Percentiles rank a stretch among this genome's conserved stretches.
Conservation (phyloP, 441 rosid genomes). For the Pelargonium cotyledonis region DNA sequence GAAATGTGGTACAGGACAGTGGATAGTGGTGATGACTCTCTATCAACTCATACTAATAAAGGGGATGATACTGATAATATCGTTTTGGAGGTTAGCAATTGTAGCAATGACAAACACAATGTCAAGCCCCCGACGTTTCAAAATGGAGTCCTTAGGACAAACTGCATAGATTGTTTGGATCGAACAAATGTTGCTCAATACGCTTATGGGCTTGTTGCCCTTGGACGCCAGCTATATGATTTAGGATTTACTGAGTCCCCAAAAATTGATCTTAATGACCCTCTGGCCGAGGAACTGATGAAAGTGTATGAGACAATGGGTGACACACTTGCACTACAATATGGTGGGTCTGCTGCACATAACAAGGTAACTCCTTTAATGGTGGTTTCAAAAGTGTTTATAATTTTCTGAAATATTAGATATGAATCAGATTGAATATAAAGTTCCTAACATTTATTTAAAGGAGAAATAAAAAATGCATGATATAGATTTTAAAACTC, state of each 20-base stretch:
- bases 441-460: neutral
- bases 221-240: slow-evolving; percentile 83
- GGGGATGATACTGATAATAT: slow-evolving; percentile 38
- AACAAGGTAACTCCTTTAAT: slow-evolving; percentile 58
- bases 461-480: neutral
- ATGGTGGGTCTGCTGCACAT: slow-evolving; percentile 99
- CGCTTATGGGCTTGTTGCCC: slow-evolving; percentile 96
- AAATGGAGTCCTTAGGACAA: slow-evolving; percentile 90
- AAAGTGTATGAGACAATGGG: slow-evolving; percentile 93
- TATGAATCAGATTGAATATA: neutral
- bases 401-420: neutral
- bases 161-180: slow-evolving; percentile 96
- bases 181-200: slow-evolving; percentile 99
- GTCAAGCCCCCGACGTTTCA: slow-evolving; percentile 57
- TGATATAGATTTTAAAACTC: neutral
- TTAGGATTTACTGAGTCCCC: slow-evolving; percentile 59
- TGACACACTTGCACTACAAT: slow-evolving; percentile 97
- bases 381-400: slow-evolving; percentile 3
- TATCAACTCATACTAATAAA: slow-evolving; percentile 35
- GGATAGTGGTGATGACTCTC: slow-evolving; percentile 30
- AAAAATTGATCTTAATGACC: slow-evolving; percentile 68
- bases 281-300: slow-evolving; percentile 85
- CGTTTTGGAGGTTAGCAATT: slow-evolving; percentile 30
- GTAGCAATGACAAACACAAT: slow-evolving; percentile 41
- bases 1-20: slow-evolving; percentile 40